Conservation (phyloP, 202 grass and related monocot species). For the Cymbopogon flexuosus region DNA sequence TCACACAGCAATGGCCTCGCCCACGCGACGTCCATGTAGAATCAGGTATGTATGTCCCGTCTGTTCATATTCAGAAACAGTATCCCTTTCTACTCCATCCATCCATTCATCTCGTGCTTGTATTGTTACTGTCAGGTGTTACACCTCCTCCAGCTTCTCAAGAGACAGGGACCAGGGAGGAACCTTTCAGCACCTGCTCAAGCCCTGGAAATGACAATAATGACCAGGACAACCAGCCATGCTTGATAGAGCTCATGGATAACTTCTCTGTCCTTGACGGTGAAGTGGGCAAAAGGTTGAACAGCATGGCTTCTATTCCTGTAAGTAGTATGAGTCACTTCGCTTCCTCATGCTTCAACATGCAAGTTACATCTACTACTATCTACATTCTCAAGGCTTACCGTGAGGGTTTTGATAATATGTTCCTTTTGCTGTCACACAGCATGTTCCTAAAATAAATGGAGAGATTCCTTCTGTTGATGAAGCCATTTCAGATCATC, state of each 20-base stretch:
- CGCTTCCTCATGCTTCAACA: neutral
- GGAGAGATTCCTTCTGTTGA: conserved; percentile 75
- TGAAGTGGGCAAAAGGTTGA: conserved; percentile 75
- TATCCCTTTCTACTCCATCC: neutral
- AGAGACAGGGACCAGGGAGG: conserved; percentile 35
- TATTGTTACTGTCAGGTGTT: neutral
- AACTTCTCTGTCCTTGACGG: conserved; percentile 53
- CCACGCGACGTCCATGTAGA: conserved; percentile 8
- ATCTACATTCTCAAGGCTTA: neutral
- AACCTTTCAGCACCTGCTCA: conserved; percentile 26
- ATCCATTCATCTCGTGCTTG: neutral
- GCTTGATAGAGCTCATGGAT: conserved; percentile 44
- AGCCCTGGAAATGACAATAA: conserved; percentile 35
- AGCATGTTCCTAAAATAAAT: conserved; percentile 91
- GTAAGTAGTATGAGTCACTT: conserved; percentile 34
- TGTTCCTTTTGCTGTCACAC: conserved; percentile 20
- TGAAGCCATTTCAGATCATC: conserved; percentile 86
- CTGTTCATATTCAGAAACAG: neutral
- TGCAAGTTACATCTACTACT: neutral
- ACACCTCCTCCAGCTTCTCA: conserved; percentile 6
- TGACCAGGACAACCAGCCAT: neutral
- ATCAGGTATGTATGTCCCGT: conserved; percentile 9
- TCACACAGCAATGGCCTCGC: conserved; percentile 51
- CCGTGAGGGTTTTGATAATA: neutral
- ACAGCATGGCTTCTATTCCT: conserved; percentile 66